Conservation (phyloP, 345 rosid genomes). For the Gossypium bickii region DNA sequence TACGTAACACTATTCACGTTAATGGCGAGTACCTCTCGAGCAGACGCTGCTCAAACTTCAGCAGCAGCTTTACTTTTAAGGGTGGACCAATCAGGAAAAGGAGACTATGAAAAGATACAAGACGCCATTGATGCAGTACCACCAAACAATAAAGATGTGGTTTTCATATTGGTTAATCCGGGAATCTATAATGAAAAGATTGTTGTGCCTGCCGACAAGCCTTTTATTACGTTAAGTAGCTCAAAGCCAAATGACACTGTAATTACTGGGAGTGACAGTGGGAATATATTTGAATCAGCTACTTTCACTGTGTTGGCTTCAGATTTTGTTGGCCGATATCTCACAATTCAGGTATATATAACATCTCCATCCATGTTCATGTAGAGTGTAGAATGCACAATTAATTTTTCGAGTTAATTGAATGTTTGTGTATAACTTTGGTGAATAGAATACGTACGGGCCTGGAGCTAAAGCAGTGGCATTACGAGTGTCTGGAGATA, state of each 20-base stretch:
- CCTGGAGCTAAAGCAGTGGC: conserved; percentile 12
- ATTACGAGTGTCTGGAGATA: conserved; percentile 16
- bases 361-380: neutral
- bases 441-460: conserved; percentile 12
- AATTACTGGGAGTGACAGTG: conserved; percentile 46
- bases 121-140: conserved; percentile 69
- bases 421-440: neutral
- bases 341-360: conserved; percentile 52
- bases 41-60: conserved; percentile 21
- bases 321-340: conserved; percentile 53
- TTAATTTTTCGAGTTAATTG: neutral
- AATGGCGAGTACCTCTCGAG: neutral
- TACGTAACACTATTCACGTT: neutral
- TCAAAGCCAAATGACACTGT: conserved; percentile 40
- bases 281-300: conserved; percentile 43
- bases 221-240: conserved; percentile 71
- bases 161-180: conserved; percentile 59
- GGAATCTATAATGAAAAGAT: conserved; percentile 67
- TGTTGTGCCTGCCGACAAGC: conserved; percentile 58
- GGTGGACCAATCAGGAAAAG: conserved; percentile 66
- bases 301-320: conserved; percentile 54
- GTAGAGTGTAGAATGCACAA: neutral
- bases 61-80: conserved; percentile 45
- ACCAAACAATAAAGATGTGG: conserved; percentile 33
- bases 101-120: conserved; percentile 57